phyloP scores from a whole-genome alignment of 441 rosid species.

The Breynia disticha region DNA sequence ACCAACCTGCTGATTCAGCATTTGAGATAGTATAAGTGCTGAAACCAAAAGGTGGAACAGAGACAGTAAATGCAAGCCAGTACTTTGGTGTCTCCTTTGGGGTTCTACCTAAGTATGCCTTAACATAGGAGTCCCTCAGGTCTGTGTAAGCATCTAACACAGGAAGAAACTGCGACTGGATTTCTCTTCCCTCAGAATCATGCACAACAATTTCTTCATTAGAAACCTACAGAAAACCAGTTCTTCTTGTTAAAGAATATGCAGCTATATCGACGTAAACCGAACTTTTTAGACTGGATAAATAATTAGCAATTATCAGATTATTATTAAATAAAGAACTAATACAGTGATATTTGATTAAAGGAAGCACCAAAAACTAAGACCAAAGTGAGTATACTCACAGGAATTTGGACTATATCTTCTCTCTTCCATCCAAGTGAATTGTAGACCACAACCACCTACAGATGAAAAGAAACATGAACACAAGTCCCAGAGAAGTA shows the following conservation, averaged over 20 bases:
- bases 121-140: constrained; percentile 65
- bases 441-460: constrained; percentile 81
- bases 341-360: too few species aligned
- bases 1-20: constrained; percentile 57
- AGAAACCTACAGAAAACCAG: constrained; percentile 43
- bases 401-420: constrained; percentile 81
- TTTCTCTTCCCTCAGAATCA: constrained; percentile 76
- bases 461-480: constrained; percentile 18
- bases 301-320: too few species aligned
- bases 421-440: constrained; percentile 96
- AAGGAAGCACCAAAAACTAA: background rate
- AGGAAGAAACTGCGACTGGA: constrained; percentile 85
- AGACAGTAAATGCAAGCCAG: constrained; percentile 79
- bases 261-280: too few species aligned
- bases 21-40: constrained; percentile 66
- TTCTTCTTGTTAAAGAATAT: background rate
- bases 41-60: constrained; percentile 94
- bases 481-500: constrained; percentile 1
- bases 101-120: constrained; percentile 65
- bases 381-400: constrained; percentile 28
- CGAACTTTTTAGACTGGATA: too few species aligned
- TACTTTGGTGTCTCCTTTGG: constrained; percentile 60
- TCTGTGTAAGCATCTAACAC: constrained; percentile 40
- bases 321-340: too few species aligned
- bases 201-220: constrained; percentile 51